Percentiles rank a stretch among this genome's conserved stretches.
phyloP scores from a whole-genome alignment of 2,329 filamentous ascomycete species.

The Colletotrichum sp. region DNA sequence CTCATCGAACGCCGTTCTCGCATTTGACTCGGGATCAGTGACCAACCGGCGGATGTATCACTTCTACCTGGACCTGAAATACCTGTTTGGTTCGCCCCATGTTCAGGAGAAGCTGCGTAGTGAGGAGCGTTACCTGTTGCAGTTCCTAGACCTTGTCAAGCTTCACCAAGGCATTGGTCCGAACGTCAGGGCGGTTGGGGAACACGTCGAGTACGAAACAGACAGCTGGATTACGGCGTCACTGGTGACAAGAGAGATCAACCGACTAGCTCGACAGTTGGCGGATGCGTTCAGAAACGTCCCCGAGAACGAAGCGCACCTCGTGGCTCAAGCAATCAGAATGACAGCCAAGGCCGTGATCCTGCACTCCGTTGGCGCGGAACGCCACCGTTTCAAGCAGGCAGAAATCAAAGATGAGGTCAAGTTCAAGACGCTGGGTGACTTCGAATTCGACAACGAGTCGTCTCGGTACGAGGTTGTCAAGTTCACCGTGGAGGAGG shows the following conservation, averaged over 20 bases:
- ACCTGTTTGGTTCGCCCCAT: slow-evolving; percentile 85
- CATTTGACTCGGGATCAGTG: slow-evolving; percentile 92
- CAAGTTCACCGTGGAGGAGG: slow-evolving; percentile 85
- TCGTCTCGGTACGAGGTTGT: slow-evolving; percentile 71
- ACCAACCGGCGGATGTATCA: slow-evolving; percentile 97
- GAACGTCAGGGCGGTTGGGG: slow-evolving; percentile 87
- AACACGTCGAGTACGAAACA: slow-evolving; percentile 97
- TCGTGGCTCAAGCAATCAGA: slow-evolving; percentile 74
- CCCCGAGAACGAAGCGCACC: slow-evolving; percentile 66
- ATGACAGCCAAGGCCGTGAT: slow-evolving; percentile 84
- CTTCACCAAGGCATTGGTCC: slow-evolving; percentile 97
- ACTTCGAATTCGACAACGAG: slow-evolving; percentile 79
- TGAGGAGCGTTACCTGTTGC: slow-evolving; percentile 86
- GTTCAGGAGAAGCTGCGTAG: slow-evolving; percentile 84
- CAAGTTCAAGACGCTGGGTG: slow-evolving; percentile 77
- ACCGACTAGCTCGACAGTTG: slow-evolving; percentile 87
- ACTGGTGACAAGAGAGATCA: slow-evolving; percentile 92
- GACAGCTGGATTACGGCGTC: slow-evolving; percentile 98
- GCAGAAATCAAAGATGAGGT: slow-evolving; percentile 88
- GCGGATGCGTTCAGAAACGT: slow-evolving; percentile 82
- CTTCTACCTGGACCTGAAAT: slow-evolving; percentile 94
- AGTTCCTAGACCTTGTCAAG: slow-evolving; percentile 95
- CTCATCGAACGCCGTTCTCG: slow-evolving; percentile 82
- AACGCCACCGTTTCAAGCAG: slow-evolving; percentile 83
- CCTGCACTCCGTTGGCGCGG: slow-evolving; percentile 86